These are phyloP conservation scores for Colletotrichum plurivorum DNA, from an alignment of 2,329 filamentous ascomycete species.

Conservation along the genomic window DNA sequence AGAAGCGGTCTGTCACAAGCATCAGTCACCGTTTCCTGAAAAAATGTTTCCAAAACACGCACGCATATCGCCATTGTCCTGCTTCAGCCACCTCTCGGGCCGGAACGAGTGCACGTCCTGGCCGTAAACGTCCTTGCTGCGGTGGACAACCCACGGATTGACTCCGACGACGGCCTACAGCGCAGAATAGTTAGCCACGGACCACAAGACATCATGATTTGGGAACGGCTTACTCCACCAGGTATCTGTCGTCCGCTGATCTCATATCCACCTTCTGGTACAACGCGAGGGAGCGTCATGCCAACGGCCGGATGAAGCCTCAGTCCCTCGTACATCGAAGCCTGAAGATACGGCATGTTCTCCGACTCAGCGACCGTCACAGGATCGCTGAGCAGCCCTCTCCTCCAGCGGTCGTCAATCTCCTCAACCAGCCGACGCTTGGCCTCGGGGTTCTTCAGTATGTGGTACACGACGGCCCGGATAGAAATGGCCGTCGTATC, in stretches of 20 bases:
- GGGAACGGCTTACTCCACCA: constrained; percentile 40
- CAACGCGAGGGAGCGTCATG: constrained; percentile 31
- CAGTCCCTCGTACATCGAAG: constrained; percentile 27
- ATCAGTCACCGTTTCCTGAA: not conserved
- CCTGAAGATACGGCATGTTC: constrained; percentile 31
- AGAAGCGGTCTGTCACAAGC: constrained; percentile 9
- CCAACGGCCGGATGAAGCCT: constrained; percentile 27
- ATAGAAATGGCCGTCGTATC: constrained; percentile 31
- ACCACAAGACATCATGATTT: no score
- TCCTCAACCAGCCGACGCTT: constrained; percentile 12
- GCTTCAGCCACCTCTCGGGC: constrained; percentile 34
- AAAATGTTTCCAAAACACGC: not conserved
- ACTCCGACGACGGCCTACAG: constrained; percentile 42
- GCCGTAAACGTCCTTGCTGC: constrained; percentile 14
- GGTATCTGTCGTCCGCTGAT: constrained; percentile 44
- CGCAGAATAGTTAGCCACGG: no score
- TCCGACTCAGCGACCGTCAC: constrained; percentile 20
- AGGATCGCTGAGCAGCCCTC: constrained; percentile 8
- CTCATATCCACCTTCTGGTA: constrained; percentile 21
- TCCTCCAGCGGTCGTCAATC: constrained; percentile 13
- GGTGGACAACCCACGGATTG: constrained; percentile 47
- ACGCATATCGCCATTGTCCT: constrained; percentile 25
- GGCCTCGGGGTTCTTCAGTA: constrained; percentile 17
- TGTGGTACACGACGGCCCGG: constrained; percentile 22
- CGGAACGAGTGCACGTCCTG: constrained; percentile 29